Conservation (phyloP, 2,329 filamentous ascomycete genomes). For the Fusarium pininemorale region DNA sequence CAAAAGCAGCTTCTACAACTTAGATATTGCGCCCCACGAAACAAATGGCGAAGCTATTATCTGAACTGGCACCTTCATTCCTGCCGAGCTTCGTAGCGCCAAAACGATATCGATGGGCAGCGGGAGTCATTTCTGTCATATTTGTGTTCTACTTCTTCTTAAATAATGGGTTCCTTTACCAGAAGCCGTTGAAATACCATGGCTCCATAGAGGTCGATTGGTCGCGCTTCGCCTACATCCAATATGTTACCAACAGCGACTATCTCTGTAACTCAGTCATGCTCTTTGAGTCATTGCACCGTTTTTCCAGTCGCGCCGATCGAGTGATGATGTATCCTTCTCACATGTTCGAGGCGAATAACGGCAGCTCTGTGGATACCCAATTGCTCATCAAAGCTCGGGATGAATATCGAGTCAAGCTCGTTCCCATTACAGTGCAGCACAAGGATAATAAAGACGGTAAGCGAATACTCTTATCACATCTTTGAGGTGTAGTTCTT, state of each 20-base stretch:
- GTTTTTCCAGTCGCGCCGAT: constrained; percentile 53
- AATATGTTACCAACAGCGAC: constrained; percentile 58
- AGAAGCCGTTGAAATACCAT: not conserved
- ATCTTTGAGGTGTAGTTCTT: not conserved
- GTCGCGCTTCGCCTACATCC: constrained; percentile 55
- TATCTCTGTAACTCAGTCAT: constrained; percentile 62
- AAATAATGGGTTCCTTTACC: not conserved
- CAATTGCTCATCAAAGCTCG: constrained; percentile 53
- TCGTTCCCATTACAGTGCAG: constrained; percentile 54
- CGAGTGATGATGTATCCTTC: constrained; percentile 58
- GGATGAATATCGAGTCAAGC: constrained; percentile 55
- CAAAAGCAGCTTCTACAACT: too few species aligned
- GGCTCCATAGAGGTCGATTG: not conserved
- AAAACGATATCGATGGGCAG: not conserved
- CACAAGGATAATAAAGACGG: constrained; percentile 47
- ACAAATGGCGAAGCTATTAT: too few species aligned
- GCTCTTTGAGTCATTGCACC: constrained; percentile 56
- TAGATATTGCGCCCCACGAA: too few species aligned
- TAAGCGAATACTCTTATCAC: constrained; percentile 33
- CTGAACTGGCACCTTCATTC: too few species aligned
- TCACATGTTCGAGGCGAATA: constrained; percentile 46
- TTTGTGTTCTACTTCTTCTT: too few species aligned
- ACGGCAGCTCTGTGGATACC: constrained; percentile 40
- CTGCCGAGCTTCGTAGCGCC: accelerated
- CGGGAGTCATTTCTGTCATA: too few species aligned